Base-by-base conservation (phyloP, 2,329 filamentous ascomycete genomes). In the Penicillium paneum region DNA sequence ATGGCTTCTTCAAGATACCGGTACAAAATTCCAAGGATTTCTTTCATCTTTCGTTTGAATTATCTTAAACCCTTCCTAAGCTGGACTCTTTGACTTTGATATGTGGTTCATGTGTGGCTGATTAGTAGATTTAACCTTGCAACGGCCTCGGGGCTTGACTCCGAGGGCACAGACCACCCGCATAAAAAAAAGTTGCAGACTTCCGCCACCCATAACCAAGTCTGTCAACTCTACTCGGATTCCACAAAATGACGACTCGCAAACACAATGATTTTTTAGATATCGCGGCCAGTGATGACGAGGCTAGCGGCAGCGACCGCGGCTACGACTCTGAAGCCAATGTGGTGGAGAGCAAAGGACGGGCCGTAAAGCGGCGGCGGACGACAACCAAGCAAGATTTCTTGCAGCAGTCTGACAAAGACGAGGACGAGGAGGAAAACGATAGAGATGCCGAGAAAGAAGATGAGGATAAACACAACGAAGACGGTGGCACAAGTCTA, bases 341-440 rank as follows among this genome's bases (percentile, higher is more conserved):
- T 39, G 74, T 64, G 19, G 68, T 73, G 54, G 67, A 76, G 47
- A 72, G 67, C 49, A 78, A 77, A 64, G 70, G 68, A 35, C 68
- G 64, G 38, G 59, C 58, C 41, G 62, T 61, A 53, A 75, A 71
- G 63, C 66, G 64, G 63, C 68, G 65, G 51, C 67, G 62, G 57
- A 67, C 66, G 38, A 59, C 63, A 51, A 56, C 63, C 42, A 56
- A 42, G 21, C 59, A 61, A 35, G 61, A 64, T 39, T 58, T 47
- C 61, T 62, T 52, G 56, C 40, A 19, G 83, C 76, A 44, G 34
- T 62, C 79, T 62, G 60, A 88, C 73, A 49, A 86, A 73, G 64
- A 67, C 3, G 43, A 51, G n/a, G 52, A 60, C 2, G 49, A 57
- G 8, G 52, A 60, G 3, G 49, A 58, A 7, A 56, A 63, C 26